Percentiles rank a stretch among this genome's conserved stretches.
phyloP scores from a whole-genome alignment of 2,329 filamentous ascomycete genomes.

The Chaetoscypha palmicola region DNA sequence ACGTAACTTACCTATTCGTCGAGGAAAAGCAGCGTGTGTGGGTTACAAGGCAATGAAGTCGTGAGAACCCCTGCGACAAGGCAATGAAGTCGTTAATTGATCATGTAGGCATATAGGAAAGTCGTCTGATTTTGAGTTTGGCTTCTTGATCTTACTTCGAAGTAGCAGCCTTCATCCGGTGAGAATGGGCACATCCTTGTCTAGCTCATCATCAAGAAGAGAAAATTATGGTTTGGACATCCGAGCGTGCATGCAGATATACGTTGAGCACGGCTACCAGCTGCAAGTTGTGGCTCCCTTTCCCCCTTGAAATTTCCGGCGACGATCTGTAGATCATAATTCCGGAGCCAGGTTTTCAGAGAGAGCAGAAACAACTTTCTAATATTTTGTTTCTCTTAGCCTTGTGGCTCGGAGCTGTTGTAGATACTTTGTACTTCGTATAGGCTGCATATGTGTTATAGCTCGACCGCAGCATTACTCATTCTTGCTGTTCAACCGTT shows the following conservation, averaged over 20 bases:
- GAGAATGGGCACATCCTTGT: no score
- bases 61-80: no score
- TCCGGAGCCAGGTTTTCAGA: not conserved
- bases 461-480: not conserved
- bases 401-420: not conserved
- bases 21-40: no score
- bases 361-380: not conserved
- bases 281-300: not conserved
- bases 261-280: not conserved
- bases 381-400: not conserved
- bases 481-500: not conserved
- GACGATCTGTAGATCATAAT: not conserved
- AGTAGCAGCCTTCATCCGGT: no score
- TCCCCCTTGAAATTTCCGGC: not conserved
- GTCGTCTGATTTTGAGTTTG: no score
- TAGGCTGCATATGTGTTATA: not conserved
- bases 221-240: not conserved
- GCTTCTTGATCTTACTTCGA: no score
- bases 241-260: slow-evolving; percentile 5
- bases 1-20: no score
- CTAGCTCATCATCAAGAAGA: not conserved
- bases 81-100: no score
- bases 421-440: not conserved
- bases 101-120: no score
- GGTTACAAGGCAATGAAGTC: no score